Conservation (phyloP, 2,329 filamentous ascomycete species). For the Beauveria australis region DNA sequence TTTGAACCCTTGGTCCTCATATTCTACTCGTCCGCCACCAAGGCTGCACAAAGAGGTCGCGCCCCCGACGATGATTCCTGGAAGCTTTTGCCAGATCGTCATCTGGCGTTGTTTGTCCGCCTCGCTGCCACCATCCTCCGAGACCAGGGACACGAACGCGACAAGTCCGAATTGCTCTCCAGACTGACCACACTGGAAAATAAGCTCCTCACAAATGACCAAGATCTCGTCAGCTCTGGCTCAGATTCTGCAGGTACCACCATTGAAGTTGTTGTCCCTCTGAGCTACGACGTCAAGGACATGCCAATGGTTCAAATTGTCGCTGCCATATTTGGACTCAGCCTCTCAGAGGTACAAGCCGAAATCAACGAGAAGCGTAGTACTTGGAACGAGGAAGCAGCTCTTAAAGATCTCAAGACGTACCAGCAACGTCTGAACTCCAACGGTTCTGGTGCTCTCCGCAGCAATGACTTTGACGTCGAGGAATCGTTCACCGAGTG, state of each 20-base stretch:
- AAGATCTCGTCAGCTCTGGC: conserved; percentile 54
- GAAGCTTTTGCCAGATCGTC: conserved; percentile 87
- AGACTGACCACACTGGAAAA: conserved; percentile 78
- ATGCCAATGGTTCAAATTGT: conserved; percentile 91
- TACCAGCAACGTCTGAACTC: conserved; percentile 87
- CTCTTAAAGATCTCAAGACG: conserved; percentile 81
- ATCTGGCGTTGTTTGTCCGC: conserved; percentile 89
- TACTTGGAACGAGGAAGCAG: conserved; percentile 85
- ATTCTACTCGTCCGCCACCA: conserved; percentile 91
- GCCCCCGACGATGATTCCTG: conserved; percentile 76
- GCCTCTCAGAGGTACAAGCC: conserved; percentile 69
- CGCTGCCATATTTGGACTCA: conserved; percentile 74
- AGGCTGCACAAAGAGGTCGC: conserved; percentile 67
- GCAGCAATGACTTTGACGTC: conserved; percentile 78
- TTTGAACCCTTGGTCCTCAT: conserved; percentile 90
- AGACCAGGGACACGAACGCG: conserved; percentile 76
- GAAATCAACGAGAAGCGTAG: conserved; percentile 78
- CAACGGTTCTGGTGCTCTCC: conserved; percentile 67
- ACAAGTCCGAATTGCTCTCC: conserved; percentile 74
- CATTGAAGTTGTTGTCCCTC: conserved; percentile 72
- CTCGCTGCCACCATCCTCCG: conserved; percentile 73
- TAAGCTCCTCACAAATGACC: conserved; percentile 88
- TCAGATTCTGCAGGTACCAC: conserved; percentile 36
- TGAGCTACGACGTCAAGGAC: conserved; percentile 90
- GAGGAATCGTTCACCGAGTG: conserved; percentile 83